phyloP scores from a whole-genome alignment of 345 rosid genomes.

The Bruguiera sexangula region DNA sequence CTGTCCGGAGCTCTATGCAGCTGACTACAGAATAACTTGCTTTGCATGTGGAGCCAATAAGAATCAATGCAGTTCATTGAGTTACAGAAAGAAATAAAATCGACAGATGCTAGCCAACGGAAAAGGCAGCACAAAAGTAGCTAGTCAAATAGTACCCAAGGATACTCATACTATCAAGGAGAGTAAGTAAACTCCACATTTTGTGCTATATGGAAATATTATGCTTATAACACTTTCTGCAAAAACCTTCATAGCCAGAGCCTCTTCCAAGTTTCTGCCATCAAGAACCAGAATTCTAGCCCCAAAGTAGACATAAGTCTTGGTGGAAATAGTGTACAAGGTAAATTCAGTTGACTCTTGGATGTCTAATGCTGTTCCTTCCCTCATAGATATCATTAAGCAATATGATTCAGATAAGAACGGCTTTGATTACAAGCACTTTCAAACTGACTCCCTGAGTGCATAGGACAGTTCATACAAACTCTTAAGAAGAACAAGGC shows the following conservation, averaged over 20 bases:
- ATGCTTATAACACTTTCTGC: no score
- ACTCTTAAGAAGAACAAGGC: slow-evolving; percentile 29
- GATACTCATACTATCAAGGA: no score
- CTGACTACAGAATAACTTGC: no score
- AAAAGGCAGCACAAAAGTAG: no score
- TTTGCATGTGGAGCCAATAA: no score
- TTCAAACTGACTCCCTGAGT: slow-evolving; percentile 24
- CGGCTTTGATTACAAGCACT: slow-evolving; percentile 42
- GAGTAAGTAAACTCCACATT: no score
- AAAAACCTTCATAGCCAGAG: background rate
- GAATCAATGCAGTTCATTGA: no score
- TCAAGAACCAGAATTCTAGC: slow-evolving; percentile 27
- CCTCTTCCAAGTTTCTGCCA: slow-evolving; percentile 31
- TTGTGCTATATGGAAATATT: no score
- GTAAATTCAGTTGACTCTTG: slow-evolving; percentile 26
- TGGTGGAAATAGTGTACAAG: slow-evolving; percentile 30
- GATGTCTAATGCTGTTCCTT: slow-evolving; percentile 39
- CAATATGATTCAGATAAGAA: slow-evolving; percentile 34
- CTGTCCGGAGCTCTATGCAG: no score
- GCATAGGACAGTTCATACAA: slow-evolving; percentile 34
- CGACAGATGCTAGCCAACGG: no score
- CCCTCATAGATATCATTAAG: slow-evolving; percentile 32
- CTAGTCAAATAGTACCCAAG: no score
- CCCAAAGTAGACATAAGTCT: slow-evolving; percentile 38
- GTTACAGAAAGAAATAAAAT: no score